Base-by-base conservation (phyloP, 495 filamentous ascomycete genomes). In the Tirmania nivea region DNA sequence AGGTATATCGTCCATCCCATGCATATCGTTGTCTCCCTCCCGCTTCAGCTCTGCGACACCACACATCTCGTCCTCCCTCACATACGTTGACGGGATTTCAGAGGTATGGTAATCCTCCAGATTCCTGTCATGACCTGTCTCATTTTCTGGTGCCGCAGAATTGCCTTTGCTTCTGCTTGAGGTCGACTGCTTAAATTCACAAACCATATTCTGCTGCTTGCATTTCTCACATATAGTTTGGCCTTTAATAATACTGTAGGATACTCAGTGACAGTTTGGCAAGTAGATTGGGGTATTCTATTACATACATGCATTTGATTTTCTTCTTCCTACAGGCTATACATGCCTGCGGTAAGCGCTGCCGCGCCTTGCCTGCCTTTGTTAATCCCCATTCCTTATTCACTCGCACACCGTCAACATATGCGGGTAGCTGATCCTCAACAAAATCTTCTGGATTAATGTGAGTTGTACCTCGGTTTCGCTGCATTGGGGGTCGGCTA, bases 251-350 rank as follows among this genome's bases (percentile, higher is more conserved):
- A 20, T 50, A 61, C 50, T 61, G 59, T 48, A 20, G 59, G 37
- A 52, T 52, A 9, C 9, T n/a, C 25, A 59, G 51, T 45, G 42
- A 47, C 21, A 39, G 37, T 39, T 11, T 11, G 14, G 16, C 48
- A 60, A 10, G 11, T 16, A 50, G 10, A 20, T n/a, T 19, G 17
- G 17, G n/a, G 19, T 17, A 12, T 11, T 4, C n/a, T 16, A 16
- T 19, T 53, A 65, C 62, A 56, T 61, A 65, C 62, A 64, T 59
- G 64, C 62, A 65, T 54, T 60, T 62, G 35, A 65, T 65, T 53
- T 65, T 65, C 51, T 65, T 65, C 8, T 59, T 56, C 8, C 62
- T 54, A 34, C 62, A 65, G 50, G 58, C 63, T 10, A 53, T 55
- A 48, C 62, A 65, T 31, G 62, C 62, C 39, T 61, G 58, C 37